phyloP scores from a whole-genome alignment of 495 filamentous ascomycete species.

The Penicillium argentinense region DNA sequence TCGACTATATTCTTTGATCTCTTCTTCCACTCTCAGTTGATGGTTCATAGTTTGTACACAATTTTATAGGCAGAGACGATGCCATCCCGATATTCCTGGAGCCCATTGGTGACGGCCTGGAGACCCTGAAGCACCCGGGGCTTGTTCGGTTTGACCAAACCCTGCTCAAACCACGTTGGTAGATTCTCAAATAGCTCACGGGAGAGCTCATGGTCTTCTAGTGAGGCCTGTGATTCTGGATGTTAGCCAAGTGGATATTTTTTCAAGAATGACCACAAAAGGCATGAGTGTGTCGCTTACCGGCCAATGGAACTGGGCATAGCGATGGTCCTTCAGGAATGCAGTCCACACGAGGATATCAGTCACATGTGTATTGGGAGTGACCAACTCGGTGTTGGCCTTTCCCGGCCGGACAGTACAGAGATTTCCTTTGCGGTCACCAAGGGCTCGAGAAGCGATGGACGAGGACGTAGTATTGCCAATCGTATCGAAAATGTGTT shows the following conservation, averaged over 20 bases:
- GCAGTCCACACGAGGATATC: constrained; percentile 36
- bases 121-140: constrained; percentile 17
- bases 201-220: constrained; percentile 27
- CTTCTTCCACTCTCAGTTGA: background rate
- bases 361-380: constrained; percentile 16
- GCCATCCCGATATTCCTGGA: constrained; percentile 27
- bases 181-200: constrained; percentile 30
- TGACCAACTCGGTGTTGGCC: constrained; percentile 26
- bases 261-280: no score
- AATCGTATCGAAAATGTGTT: constrained; percentile 31
- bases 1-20: no score
- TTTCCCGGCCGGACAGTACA: constrained; percentile 35
- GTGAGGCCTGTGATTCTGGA: constrained; percentile 15
- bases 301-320: constrained; percentile 25
- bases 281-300: no score
- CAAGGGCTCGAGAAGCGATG: constrained; percentile 15
- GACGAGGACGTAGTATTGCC: constrained; percentile 22
- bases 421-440: constrained; percentile 7
- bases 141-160: constrained; percentile 18
- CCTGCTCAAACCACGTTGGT: constrained; percentile 23
- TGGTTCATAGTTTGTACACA: constrained; percentile 19
- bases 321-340: constrained; percentile 34
- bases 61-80: constrained; percentile 30
- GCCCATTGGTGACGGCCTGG: constrained; percentile 17
- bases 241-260: background rate